phyloP scores from a whole-genome alignment of 768 basidiomycete species.

The Chalciporus chontae region DNA sequence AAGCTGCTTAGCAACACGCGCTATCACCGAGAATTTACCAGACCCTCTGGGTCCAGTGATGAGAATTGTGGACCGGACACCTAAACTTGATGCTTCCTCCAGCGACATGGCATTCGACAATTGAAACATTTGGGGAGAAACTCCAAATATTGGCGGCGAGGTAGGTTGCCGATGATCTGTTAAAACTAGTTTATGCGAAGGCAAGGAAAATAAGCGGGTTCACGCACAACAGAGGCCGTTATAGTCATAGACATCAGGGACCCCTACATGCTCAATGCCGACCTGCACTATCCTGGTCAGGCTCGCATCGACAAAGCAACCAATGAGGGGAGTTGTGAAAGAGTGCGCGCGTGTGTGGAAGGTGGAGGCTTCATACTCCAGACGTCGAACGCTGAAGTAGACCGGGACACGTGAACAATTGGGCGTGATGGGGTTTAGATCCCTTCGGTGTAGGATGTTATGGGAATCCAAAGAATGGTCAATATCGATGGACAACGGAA shows the following conservation, averaged over 20 bases:
- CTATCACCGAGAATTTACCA: constrained; percentile 73
- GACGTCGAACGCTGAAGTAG: constrained; percentile 75
- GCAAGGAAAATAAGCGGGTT: not conserved
- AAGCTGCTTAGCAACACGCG: constrained; percentile 52
- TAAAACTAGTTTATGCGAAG: constrained; percentile 6
- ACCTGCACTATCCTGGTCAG: constrained; percentile 76
- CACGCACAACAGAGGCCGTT: constrained; percentile 45
- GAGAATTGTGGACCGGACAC: constrained; percentile 66
- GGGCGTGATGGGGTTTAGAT: not conserved
- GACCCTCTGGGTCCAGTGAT: constrained; percentile 76
- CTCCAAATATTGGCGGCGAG: constrained; percentile 18
- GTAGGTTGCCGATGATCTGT: constrained; percentile 19
- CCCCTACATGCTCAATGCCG: constrained; percentile 66
- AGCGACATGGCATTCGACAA: constrained; percentile 59
- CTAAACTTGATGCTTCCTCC: constrained; percentile 53
- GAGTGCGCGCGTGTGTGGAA: constrained; percentile 42
- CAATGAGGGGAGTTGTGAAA: constrained; percentile 63
- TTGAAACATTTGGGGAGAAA: constrained; percentile 48
- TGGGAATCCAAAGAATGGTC: constrained; percentile 34
- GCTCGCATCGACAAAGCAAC: constrained; percentile 77
- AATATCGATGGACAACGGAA: constrained; percentile 61
- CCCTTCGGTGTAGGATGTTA: not conserved
- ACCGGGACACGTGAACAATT: constrained; percentile 44
- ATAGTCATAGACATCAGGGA: constrained; percentile 52
- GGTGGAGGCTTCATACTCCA: constrained; percentile 61